phyloP scores from a whole-genome alignment of 352 stramenopile genomes.

The Phytophthora cactorum region DNA sequence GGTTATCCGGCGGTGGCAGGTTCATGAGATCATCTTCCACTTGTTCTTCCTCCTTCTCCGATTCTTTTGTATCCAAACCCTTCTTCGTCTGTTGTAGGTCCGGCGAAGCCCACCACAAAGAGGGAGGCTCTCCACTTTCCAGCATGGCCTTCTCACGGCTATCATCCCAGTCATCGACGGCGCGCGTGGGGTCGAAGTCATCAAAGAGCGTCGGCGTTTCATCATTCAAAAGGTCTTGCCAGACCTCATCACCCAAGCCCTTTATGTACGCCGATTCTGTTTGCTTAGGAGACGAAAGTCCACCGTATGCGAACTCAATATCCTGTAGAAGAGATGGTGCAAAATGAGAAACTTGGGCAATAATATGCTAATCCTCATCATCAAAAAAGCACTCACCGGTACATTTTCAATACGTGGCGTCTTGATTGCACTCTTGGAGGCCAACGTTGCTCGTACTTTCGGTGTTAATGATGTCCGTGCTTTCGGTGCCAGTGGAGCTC shows the following conservation, averaged over 20 bases:
- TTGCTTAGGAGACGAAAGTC: constrained; percentile 41
- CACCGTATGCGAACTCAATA: constrained; percentile 77
- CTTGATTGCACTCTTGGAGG: constrained; percentile 16
- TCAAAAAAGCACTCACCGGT: constrained; percentile 33
- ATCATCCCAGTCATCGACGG: constrained; percentile 40
- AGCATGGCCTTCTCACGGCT: constrained; percentile 50
- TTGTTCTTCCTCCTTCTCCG: constrained; percentile 19
- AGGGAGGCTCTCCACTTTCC: constrained; percentile 42
- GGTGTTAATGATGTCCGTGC: constrained; percentile 11
- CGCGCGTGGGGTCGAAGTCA: constrained; percentile 36
- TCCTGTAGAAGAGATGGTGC: constrained; percentile 41
- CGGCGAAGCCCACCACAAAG: constrained; percentile 58
- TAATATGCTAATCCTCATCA: not conserved
- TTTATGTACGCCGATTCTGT: constrained; percentile 47
- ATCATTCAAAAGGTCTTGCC: constrained; percentile 53
- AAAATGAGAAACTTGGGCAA: constrained; percentile 5
- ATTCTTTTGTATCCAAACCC: not conserved
- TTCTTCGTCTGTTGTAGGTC: constrained; percentile 11
- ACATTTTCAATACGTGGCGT: constrained; percentile 35
- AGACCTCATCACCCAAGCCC: constrained; percentile 59
- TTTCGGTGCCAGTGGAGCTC: constrained; percentile 2
- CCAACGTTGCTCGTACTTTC: constrained; percentile 15
- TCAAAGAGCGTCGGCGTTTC: constrained; percentile 60
- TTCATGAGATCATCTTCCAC: constrained; percentile 31
- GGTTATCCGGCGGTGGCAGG: constrained; percentile 50